Conservation (phyloP, 176 grass and related monocot genomes). For the Leersia perrieri region DNA sequence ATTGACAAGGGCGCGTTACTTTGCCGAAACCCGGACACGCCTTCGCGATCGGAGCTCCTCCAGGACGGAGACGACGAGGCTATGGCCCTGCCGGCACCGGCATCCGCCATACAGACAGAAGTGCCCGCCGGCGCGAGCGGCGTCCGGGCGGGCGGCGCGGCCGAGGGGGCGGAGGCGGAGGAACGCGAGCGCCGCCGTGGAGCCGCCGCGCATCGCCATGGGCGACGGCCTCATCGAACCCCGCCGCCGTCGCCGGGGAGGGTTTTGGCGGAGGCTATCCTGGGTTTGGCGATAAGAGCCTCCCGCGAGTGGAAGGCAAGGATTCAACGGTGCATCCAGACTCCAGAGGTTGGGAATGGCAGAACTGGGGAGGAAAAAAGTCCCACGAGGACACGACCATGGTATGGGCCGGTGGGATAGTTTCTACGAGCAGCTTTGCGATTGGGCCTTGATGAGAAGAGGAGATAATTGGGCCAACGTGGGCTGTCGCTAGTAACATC, state of each 20-base stretch:
- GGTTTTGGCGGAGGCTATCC: no score
- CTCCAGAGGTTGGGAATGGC: background rate
- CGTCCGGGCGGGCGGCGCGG: constrained; percentile 16
- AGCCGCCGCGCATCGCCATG: constrained; percentile 54
- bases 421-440: background rate
- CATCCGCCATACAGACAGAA: constrained; percentile 14
- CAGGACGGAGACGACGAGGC: constrained; percentile 55
- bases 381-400: background rate
- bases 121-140: constrained; percentile 10
- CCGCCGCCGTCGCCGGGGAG: background rate
- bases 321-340: background rate
- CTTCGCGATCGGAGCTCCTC: constrained; percentile 61
- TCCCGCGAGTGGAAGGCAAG: constrained; percentile 28
- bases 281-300: constrained; percentile 35
- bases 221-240: constrained; percentile 34
- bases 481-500: background rate
- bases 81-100: constrained; percentile 34
- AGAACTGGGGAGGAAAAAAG: background rate
- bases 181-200: constrained; percentile 44
- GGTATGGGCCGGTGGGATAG: background rate
- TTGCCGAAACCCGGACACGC: constrained; percentile 42
- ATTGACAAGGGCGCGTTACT: constrained; percentile 37
- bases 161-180: constrained; percentile 42
- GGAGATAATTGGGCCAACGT: background rate
- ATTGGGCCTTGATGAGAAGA: background rate